Evolutionary conservation across 495 filamentous ascomycete genomes (phyloP).

Genomic region (Parachaetomium inaequale): DNA sequence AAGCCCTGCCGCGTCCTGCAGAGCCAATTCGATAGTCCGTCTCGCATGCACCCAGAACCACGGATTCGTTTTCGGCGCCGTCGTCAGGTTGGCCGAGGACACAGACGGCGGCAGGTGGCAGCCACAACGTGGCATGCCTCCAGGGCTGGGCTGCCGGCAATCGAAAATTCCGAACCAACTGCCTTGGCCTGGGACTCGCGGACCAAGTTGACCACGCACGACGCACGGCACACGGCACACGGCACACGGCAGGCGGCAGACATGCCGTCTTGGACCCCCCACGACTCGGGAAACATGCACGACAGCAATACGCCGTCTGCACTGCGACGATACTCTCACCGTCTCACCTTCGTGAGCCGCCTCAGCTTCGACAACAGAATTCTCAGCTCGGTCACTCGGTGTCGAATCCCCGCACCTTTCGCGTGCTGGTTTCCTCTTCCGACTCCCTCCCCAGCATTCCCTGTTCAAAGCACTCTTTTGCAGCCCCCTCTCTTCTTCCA

Average conservation of each 20-base stretch:
- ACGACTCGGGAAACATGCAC: background rate
- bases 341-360: background rate
- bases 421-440: background rate
- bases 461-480: background rate
- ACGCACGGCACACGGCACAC: too few species aligned
- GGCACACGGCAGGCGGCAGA: background rate
- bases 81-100: background rate
- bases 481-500: background rate
- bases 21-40: conserved; percentile 1
- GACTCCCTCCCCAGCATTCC: background rate
- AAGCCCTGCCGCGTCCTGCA: background rate
- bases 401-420: background rate
- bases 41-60: conserved; percentile 3
- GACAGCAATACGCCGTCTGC: conserved; percentile 2
- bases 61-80: background rate
- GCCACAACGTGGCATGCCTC: conserved; percentile 9
- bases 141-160: conserved; percentile 12
- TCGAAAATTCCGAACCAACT: conserved; percentile 4
- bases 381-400: background rate
- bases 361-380: background rate
- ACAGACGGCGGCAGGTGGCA: background rate
- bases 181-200: background rate
- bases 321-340: conserved; percentile 1
- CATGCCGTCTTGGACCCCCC: background rate
- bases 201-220: too few species aligned